Evolutionary conservation across 2,329 filamentous ascomycete species (phyloP), one percentile per base, ranked within the genome.

Genomic region (Massarina eburnea): DNA sequence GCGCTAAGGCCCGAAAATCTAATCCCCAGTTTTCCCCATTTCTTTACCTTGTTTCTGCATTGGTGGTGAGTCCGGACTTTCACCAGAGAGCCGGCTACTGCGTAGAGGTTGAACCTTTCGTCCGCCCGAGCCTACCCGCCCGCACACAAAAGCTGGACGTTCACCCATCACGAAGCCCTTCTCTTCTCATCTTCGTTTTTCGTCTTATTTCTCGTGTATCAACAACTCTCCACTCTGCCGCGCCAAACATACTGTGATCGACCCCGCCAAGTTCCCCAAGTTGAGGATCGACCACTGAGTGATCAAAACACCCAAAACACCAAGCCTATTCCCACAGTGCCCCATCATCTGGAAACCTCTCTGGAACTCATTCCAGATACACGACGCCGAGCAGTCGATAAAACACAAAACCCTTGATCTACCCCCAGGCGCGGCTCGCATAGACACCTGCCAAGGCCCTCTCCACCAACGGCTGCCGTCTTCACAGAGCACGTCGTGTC

Each of bases 211-310:
- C 41, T 44, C 37, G 35, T 47, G 49, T 56, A 46, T 52, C 56
- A 55, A 49, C 33, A 30, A 43, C 41, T 57, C 54, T 57, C 61
- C 62, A 62, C 61, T 61, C 52, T 55, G 58, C 56, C 53, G 61
- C 60, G 52, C 55, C 57, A 61, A 56, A 57, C 52, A 30, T 54
- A 36, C 49, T 54, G 54, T 55, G 59, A 57, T 58, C 45, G 35
- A 42, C 47, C 48, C 54, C 47, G 55, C 57, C 58, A 55, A 57
- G 51, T 47, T 17, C n/a, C n/a, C n/a, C n/a, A n/a, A n/a, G n/a
- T n/a, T n/a, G n/a, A 44, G 48, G 53, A 56, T 51, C 55, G 39
- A 41, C 59, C 34, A 2, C 38, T 57, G 53, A 59, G 58, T 52
- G 48, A 49, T 52, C 51, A 53, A 60, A 59, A 58, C 50, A 43